phyloP scores from a whole-genome alignment of 768 basidiomycete genomes.

The Pholiota molesta region DNA sequence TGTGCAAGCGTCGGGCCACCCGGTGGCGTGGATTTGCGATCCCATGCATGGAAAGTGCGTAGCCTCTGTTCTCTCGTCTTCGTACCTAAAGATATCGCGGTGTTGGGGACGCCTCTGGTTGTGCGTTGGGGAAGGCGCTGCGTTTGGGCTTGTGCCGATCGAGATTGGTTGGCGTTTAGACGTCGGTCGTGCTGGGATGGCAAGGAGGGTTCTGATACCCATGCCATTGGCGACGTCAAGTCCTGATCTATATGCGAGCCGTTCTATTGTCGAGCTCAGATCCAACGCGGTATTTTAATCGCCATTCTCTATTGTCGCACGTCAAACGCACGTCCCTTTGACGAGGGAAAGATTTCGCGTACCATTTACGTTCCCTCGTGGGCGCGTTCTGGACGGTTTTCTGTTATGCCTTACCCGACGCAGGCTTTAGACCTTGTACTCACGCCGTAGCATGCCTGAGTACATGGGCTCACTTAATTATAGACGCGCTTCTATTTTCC shows the following conservation, averaged over 20 bases:
- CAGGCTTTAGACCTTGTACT: background rate
- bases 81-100: background rate
- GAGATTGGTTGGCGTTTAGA: background rate
- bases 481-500: background rate
- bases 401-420: background rate
- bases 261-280: too few relatives aligned
- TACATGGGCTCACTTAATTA: background rate
- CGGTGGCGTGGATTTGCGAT: constrained; percentile 94
- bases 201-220: too few relatives aligned
- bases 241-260: too few relatives aligned
- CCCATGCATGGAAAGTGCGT: constrained; percentile 99
- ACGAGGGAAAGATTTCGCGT: too few relatives aligned
- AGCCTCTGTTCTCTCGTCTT: background rate
- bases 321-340: too few relatives aligned
- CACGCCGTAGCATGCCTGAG: background rate
- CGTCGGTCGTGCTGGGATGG: too few relatives aligned
- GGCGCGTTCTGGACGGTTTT: background rate
- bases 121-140: too few relatives aligned
- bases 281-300: too few relatives aligned
- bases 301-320: too few relatives aligned
- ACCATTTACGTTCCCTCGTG: background rate
- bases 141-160: too few relatives aligned
- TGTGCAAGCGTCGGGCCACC: constrained; percentile 80
- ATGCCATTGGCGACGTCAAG: too few relatives aligned
- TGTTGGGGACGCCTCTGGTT: too few relatives aligned